Evolutionary conservation across 192 early-diverging fungal genomes (phyloP).

Genomic region (Piromyces finnis): DNA sequence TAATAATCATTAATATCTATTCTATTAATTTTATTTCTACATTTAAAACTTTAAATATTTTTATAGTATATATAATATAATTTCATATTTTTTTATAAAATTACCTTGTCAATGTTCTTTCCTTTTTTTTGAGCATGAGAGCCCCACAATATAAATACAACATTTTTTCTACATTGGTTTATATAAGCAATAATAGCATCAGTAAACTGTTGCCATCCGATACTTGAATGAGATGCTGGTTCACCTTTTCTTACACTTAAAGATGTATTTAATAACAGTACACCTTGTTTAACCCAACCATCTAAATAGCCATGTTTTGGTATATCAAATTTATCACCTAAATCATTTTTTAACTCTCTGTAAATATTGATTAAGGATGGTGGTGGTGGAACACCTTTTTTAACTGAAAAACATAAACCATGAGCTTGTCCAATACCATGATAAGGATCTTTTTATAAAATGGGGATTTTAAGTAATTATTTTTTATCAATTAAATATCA

Average conservation of each 20-base stretch:
- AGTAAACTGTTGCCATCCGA: conserved; percentile 78
- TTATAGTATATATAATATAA: no score
- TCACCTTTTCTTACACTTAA: conserved; percentile 66
- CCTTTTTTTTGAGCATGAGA: conserved; percentile 75
- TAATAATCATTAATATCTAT: no score
- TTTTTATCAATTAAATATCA: no score
- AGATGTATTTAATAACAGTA: conserved; percentile 73
- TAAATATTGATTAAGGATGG: conserved; percentile 89
- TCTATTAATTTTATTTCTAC: no score
- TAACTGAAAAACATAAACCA: conserved; percentile 82
- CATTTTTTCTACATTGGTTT: conserved; percentile 26
- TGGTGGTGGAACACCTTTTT: conserved; percentile 49
- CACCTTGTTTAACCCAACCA: conserved; percentile 72
- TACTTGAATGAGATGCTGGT: conserved; percentile 58
- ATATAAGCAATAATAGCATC: conserved; percentile 63
- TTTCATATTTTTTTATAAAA: no score
- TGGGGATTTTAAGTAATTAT: no score
- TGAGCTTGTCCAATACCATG: conserved; percentile 68
- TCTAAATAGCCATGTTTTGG: conserved; percentile 43
- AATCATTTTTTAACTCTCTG: conserved; percentile 53
- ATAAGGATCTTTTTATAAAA: conserved; percentile 46
- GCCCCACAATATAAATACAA: conserved; percentile 95
- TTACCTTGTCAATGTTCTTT: conserved; percentile 34
- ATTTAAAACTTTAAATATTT: no score
- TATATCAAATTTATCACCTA: conserved; percentile 34